Percentiles rank a stretch among this genome's conserved stretches.
These are phyloP conservation scores for Cronartium quercuum DNA, from an alignment of 1,284 basidiomycete genomes.

Conservation along the genomic window DNA sequence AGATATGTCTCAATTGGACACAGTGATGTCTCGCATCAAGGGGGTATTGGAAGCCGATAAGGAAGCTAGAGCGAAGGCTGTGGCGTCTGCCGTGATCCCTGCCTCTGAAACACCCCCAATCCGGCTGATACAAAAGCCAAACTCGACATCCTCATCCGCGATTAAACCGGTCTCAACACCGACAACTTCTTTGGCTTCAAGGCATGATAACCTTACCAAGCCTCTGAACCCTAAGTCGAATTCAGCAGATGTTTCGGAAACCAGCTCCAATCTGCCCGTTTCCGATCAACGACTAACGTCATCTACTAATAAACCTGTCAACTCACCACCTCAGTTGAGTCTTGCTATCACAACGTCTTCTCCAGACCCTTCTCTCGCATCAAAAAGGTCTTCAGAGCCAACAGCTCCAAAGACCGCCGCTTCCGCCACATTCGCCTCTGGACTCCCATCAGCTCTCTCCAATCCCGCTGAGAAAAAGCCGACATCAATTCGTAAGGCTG, in stretches of 20 bases:
- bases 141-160: no score
- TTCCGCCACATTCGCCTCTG: not conserved
- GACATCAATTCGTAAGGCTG: constrained; percentile 19
- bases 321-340: not conserved
- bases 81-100: not conserved
- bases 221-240: not conserved
- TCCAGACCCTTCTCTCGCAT: not conserved
- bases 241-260: not conserved
- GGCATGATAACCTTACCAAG: not conserved
- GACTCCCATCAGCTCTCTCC: constrained; percentile 18
- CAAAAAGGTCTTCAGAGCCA: not conserved
- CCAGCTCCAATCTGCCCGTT: not conserved
- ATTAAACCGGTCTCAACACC: not conserved
- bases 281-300: not conserved
- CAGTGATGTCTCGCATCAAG: constrained; percentile 39
- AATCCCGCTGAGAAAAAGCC: constrained; percentile 26
- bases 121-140: not conserved
- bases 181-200: not conserved
- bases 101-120: not conserved
- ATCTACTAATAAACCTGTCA: not conserved
- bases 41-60: constrained; percentile 37
- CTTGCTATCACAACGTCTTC: not conserved
- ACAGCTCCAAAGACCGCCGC: constrained; percentile 10
- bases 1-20: constrained; percentile 37
- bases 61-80: constrained; percentile 27